Conservation (phyloP, 1,284 basidiomycete genomes). For the Athelia psychrophila region DNA sequence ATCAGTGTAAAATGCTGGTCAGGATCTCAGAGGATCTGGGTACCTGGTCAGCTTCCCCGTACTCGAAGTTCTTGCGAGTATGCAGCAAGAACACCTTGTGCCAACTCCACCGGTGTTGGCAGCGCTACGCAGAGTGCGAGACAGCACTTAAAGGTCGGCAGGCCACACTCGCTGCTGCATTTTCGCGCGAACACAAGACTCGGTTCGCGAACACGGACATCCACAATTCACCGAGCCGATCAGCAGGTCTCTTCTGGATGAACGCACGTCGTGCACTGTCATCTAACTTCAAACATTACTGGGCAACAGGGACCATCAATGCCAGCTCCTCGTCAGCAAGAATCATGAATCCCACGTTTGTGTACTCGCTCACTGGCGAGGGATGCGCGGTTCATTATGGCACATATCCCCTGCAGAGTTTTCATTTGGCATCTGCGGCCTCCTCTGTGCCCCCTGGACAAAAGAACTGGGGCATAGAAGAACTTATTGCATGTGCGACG, state of each 20-base stretch:
- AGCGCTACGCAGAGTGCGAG: constrained; percentile 26
- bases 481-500: constrained; percentile 15
- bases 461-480: not conserved
- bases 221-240: constrained; percentile 19
- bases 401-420: constrained; percentile 49
- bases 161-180: constrained; percentile 15
- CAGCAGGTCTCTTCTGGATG: constrained; percentile 34
- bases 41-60: constrained; percentile 41
- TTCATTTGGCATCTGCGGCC: constrained; percentile 31
- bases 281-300: constrained; percentile 32
- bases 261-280: constrained; percentile 15
- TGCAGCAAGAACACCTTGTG: constrained; percentile 36
- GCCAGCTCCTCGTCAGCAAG: constrained; percentile 32
- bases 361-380: constrained; percentile 38
- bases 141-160: constrained; percentile 10
- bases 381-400: constrained; percentile 44
- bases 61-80: constrained; percentile 34
- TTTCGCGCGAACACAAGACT: constrained; percentile 13
- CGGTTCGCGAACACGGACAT: not conserved
- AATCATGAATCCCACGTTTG: constrained; percentile 45
- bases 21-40: constrained; percentile 30
- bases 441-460: constrained; percentile 10
- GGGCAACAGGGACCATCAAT: constrained; percentile 34
- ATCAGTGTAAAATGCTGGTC: constrained; percentile 43
- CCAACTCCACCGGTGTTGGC: constrained; percentile 43